Conservation (phyloP, 2,329 filamentous ascomycete genomes). For the Pseudogymnoascus sp. region DNA sequence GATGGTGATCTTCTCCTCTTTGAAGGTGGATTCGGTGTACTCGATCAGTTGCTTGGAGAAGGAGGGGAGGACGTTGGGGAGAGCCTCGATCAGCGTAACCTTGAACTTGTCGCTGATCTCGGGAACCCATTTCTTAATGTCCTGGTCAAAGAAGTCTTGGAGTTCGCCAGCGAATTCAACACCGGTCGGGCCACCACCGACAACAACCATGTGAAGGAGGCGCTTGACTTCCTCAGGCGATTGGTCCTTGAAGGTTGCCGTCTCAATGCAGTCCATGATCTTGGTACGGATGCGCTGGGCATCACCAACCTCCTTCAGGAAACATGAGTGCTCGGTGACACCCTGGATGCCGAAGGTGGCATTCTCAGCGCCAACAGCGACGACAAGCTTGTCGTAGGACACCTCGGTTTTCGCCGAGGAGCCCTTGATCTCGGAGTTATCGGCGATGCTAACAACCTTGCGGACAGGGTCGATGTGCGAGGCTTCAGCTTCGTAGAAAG, state of each 20-base stretch:
- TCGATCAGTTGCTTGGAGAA: constrained; percentile 99
- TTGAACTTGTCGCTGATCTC: constrained; percentile 93
- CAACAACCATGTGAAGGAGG: constrained; percentile 95
- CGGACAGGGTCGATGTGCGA: constrained; percentile 90
- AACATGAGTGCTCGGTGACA: constrained; percentile 90
- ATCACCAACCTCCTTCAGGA: constrained; percentile 96
- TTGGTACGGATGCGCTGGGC: constrained; percentile 94
- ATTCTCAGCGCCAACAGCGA: constrained; percentile 96
- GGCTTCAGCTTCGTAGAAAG: constrained; percentile 96
- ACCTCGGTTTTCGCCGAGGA: constrained; percentile 75
- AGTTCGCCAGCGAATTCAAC: constrained; percentile 98
- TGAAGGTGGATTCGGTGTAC: constrained; percentile 98
- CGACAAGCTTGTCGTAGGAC: constrained; percentile 94
- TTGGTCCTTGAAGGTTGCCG: constrained; percentile 96
- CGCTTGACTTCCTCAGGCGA: constrained; percentile 78
- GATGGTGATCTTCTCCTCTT: constrained; percentile 96
- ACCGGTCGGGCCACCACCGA: constrained; percentile 87
- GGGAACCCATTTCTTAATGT: constrained; percentile 96
- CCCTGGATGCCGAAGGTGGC: constrained; percentile 96
- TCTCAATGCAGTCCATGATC: constrained; percentile 99
- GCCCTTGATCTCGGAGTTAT: constrained; percentile 89
- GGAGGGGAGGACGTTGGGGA: constrained; percentile 92
- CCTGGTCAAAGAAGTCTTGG: constrained; percentile 97
- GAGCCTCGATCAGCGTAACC: constrained; percentile 92
- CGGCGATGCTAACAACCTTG: constrained; percentile 79